Percentiles rank a stretch among this genome's conserved stretches.
Evolutionary conservation across 2,329 filamentous ascomycete genomes (phyloP).

Genomic region (Microdochium nivale): DNA sequence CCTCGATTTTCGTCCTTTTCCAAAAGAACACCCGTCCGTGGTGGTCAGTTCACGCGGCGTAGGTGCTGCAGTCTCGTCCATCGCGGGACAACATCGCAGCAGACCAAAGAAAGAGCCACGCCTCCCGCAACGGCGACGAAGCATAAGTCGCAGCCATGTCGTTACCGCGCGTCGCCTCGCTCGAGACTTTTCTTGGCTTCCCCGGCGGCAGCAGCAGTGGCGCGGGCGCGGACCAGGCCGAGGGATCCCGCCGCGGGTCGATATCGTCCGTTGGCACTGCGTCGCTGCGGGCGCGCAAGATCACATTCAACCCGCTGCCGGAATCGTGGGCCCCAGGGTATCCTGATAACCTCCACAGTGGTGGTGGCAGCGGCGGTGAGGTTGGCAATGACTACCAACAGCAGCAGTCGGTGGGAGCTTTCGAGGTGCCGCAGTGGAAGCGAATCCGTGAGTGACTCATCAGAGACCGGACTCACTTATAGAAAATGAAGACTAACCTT

Average conservation of each 20-base stretch:
- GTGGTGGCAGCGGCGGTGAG: not conserved
- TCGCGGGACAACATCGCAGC: too few species aligned
- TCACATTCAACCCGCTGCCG: conserved; percentile 47
- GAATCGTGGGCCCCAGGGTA: conserved; percentile 38
- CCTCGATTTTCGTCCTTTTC: too few species aligned
- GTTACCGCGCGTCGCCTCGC: conserved; percentile 40
- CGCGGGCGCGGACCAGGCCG: conserved; percentile 10
- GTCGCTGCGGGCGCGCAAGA: conserved; percentile 37
- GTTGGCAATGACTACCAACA: not conserved
- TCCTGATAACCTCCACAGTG: conserved; percentile 17
- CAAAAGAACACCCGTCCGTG: too few species aligned
- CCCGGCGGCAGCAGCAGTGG: conserved; percentile 27
- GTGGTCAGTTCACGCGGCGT: too few species aligned
- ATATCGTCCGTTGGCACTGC: conserved; percentile 27
- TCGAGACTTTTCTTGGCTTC: conserved; percentile 41
- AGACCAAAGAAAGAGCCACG: too few species aligned
- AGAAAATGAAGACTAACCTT: conserved; percentile 2
- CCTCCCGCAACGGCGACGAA: not conserved
- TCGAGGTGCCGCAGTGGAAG: conserved; percentile 46
- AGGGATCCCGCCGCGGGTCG: conserved; percentile 25
- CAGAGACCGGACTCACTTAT: too few species aligned
- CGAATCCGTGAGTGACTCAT: conserved; percentile 33
- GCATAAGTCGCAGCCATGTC: conserved; percentile 30
- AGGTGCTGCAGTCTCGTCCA: too few species aligned
- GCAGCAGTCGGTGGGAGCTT: conserved; percentile 39